Evolutionary conservation across 202 grass and related monocot species (phyloP).

Genomic region (Brachypodium distachyon): DNA sequence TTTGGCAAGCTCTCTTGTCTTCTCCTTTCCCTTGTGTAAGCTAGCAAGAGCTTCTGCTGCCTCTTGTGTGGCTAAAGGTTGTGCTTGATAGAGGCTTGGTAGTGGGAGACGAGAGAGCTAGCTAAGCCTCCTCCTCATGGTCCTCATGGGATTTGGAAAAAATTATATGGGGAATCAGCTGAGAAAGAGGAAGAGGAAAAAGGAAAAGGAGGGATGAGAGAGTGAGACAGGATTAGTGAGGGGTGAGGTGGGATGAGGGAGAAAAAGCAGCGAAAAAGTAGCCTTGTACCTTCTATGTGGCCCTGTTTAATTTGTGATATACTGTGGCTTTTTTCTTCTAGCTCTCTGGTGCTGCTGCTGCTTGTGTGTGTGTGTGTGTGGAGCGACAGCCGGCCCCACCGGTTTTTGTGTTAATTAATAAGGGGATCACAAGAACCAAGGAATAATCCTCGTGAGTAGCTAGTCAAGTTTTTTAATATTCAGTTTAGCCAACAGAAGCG

Average conservation of each 20-base stretch:
- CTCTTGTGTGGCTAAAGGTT: slow-evolving; percentile 34
- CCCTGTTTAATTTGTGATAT: slow-evolving; percentile 39
- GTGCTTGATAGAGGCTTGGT: slow-evolving; percentile 30
- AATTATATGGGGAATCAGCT: slow-evolving; percentile 30
- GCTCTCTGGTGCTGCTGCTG: slow-evolving; percentile 5
- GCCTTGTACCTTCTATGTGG: slow-evolving; percentile 33
- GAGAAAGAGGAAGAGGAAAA: slow-evolving; percentile 15
- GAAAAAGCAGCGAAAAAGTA: slow-evolving; percentile 19
- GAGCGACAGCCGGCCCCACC: no score
- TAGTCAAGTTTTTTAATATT: no score
- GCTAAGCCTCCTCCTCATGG: slow-evolving; percentile 8
- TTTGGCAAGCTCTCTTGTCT: slow-evolving; percentile 15
- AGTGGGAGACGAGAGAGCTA: slow-evolving; percentile 27
- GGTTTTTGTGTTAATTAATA: no score
- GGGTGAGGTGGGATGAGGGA: slow-evolving; percentile 15
- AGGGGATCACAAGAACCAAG: no score
- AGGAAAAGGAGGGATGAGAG: slow-evolving; percentile 16
- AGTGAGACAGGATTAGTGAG: slow-evolving; percentile 32
- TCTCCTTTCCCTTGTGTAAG: slow-evolving; percentile 9
- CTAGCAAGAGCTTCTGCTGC: not conserved
- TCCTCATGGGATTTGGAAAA: slow-evolving; percentile 5
- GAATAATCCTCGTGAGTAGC: no score
- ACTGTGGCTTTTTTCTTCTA: not conserved
- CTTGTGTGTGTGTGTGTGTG: no score
- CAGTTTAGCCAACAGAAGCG: no score